phyloP scores from a whole-genome alignment of 495 filamentous ascomycete genomes.

The Penicillium verhagenii region DNA sequence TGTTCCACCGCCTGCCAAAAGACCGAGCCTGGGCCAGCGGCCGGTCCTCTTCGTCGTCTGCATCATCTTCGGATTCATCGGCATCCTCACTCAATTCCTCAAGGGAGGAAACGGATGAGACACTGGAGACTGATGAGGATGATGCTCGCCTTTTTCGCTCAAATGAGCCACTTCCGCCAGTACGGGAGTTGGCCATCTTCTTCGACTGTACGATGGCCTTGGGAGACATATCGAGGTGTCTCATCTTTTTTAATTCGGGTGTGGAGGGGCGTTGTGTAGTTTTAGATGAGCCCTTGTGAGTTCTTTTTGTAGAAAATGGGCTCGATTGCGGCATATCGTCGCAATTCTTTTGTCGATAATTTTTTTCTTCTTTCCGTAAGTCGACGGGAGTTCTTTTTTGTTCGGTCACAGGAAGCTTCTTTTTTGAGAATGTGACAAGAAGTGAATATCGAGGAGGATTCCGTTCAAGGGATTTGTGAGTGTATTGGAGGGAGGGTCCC shows the following conservation, averaged over 20 bases:
- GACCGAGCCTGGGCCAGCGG: constrained; percentile 53
- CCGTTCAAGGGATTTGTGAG: background rate
- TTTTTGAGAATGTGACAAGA: background rate
- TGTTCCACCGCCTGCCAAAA: constrained; percentile 41
- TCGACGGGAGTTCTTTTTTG: background rate
- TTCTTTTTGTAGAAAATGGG: constrained; percentile 32
- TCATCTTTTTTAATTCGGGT: constrained; percentile 19
- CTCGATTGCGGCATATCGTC: constrained; percentile 30
- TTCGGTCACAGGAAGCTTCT: background rate
- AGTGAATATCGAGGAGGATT: background rate
- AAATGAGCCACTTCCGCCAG: constrained; percentile 15
- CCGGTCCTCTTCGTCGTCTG: constrained; percentile 52
- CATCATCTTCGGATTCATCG: constrained; percentile 48
- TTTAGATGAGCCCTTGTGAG: constrained; percentile 30
- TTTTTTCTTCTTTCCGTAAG: background rate
- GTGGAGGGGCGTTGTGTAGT: constrained; percentile 23
- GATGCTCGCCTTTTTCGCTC: constrained; percentile 43
- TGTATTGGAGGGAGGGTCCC: background rate
- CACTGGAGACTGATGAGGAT: constrained; percentile 41
- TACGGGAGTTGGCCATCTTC: constrained; percentile 27
- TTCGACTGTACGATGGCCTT: constrained; percentile 23
- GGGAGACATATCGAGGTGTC: constrained; percentile 17
- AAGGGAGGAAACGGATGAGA: constrained; percentile 43
- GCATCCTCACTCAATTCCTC: constrained; percentile 39
- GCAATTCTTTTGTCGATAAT: background rate